Evolutionary conservation across 208 protist species (phyloP).

Genomic region (Leptomonas seymouri): DNA sequence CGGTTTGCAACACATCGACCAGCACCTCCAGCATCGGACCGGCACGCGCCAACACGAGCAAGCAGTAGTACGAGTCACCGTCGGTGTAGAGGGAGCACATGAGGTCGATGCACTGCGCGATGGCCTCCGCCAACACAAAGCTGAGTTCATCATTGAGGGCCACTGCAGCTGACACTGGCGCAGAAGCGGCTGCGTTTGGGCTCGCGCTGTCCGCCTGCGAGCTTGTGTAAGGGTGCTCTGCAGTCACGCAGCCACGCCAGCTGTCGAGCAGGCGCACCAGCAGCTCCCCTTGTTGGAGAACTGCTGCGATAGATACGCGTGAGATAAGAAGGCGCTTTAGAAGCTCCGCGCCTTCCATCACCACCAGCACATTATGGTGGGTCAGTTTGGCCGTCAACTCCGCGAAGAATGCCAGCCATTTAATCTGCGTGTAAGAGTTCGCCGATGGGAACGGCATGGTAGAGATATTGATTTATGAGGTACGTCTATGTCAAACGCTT

Average conservation of each 20-base stretch:
- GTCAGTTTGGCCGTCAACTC: conserved; percentile 85
- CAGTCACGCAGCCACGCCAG: conserved; percentile 53
- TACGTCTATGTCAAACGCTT: background rate
- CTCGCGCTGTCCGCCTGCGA: background rate
- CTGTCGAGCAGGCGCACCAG: conserved; percentile 58
- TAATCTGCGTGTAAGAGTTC: conserved; percentile 62
- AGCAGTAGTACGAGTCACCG: conserved; percentile 67
- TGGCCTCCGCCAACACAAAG: conserved; percentile 62
- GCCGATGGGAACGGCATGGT: conserved; percentile 62
- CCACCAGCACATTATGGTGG: conserved; percentile 79
- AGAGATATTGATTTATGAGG: background rate
- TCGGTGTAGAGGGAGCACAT: conserved; percentile 73
- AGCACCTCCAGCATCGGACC: conserved; percentile 59
- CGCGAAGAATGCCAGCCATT: conserved; percentile 88
- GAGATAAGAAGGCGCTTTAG: conserved; percentile 74
- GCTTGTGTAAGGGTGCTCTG: conserved; percentile 15
- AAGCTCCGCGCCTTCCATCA: conserved; percentile 78
- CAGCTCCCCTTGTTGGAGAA: conserved; percentile 80
- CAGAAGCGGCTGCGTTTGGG: background rate
- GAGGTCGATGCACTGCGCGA: conserved; percentile 72
- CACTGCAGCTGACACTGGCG: conserved; percentile 2
- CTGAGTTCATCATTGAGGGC: conserved; percentile 60
- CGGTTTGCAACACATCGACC: conserved; percentile 48
- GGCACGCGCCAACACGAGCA: conserved; percentile 66
- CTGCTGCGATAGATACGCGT: conserved; percentile 67